Conservation (phyloP, 2,329 filamentous ascomycete genomes). For the Microsporum canis region DNA sequence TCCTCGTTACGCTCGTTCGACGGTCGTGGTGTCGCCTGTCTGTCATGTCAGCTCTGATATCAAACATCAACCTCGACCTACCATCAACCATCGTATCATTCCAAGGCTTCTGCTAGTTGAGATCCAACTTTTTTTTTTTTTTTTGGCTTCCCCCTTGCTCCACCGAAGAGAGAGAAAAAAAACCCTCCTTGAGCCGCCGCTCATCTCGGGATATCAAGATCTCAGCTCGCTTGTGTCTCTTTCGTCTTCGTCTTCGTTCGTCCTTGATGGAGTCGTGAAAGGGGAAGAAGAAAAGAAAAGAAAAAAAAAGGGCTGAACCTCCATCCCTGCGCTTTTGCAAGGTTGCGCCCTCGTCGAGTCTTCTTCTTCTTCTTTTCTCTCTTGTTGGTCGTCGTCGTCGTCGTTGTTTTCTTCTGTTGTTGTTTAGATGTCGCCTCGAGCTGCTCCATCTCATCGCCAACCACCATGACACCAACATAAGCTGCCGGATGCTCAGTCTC, state of each 20-base stretch:
- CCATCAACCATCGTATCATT: not conserved
- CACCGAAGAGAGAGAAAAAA: not conserved
- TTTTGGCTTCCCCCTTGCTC: not conserved
- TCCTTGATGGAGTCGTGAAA: not conserved
- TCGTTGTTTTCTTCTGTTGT: not conserved
- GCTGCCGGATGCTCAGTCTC: not conserved
- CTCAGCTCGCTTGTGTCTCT: not conserved
- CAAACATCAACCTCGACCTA: not conserved
- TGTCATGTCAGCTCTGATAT: not conserved
- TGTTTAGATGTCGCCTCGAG: not conserved
- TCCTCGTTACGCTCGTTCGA: not conserved
- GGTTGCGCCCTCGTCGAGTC: not conserved
- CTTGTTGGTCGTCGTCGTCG: not conserved
- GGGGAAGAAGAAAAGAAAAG: not conserved
- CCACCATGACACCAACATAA: not conserved
- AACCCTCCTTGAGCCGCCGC: conserved; percentile 1
- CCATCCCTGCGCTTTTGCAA: not conserved
- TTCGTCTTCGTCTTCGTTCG: not conserved
- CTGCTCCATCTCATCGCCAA: not conserved
- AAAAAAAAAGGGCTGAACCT: not conserved
- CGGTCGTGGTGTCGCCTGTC: not conserved
- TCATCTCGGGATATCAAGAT: not conserved
- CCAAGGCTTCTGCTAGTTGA: not conserved
- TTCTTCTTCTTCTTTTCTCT: not conserved
- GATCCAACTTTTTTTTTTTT: not conserved